These are phyloP conservation scores for Heterobasidion annosum DNA, from an alignment of 1,284 basidiomycete species.

Conservation along the genomic window DNA sequence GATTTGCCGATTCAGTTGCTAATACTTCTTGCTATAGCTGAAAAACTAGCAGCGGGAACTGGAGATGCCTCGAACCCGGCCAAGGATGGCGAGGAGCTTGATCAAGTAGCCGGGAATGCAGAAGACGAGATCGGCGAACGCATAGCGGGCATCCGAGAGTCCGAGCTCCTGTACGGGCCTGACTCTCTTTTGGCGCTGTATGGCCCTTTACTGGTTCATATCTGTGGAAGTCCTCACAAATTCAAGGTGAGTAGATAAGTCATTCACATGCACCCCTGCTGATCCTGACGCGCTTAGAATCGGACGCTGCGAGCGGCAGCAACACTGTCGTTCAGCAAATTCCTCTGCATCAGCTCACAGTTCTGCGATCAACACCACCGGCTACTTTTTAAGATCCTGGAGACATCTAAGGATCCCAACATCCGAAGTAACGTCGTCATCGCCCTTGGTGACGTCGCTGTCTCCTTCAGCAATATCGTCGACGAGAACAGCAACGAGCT, in stretches of 20 bases:
- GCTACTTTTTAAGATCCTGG: slow-evolving; percentile 88
- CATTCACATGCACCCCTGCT: neutral
- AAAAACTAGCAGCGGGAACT: slow-evolving; percentile 39
- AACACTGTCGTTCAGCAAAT: slow-evolving; percentile 87
- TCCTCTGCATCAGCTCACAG: slow-evolving; percentile 90
- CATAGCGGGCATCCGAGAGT: slow-evolving; percentile 78
- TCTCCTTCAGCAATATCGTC: slow-evolving; percentile 93
- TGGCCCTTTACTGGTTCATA: slow-evolving; percentile 84
- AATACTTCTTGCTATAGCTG: slow-evolving; percentile 26
- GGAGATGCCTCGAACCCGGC: slow-evolving; percentile 20
- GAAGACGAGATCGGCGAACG: slow-evolving; percentile 98
- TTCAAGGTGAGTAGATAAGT: slow-evolving; percentile 57
- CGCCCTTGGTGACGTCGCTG: slow-evolving; percentile 93
- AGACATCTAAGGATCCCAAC: slow-evolving; percentile 82
- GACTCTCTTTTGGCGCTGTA: slow-evolving; percentile 82
- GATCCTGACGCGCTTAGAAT: slow-evolving; percentile 48
- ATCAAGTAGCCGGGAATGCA: slow-evolving; percentile 95
- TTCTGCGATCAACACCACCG: slow-evolving; percentile 91
- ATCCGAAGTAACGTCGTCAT: slow-evolving; percentile 96
- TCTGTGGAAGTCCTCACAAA: slow-evolving; percentile 81
- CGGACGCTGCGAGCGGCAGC: slow-evolving; percentile 81
- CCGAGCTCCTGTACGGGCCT: slow-evolving; percentile 80
- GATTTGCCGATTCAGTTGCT: neutral
- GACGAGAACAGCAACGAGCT: slow-evolving; percentile 96
- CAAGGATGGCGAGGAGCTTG: slow-evolving; percentile 84